Base-by-base conservation (phyloP, 2,329 filamentous ascomycete genomes). In the Cladobotryum protrusum region DNA sequence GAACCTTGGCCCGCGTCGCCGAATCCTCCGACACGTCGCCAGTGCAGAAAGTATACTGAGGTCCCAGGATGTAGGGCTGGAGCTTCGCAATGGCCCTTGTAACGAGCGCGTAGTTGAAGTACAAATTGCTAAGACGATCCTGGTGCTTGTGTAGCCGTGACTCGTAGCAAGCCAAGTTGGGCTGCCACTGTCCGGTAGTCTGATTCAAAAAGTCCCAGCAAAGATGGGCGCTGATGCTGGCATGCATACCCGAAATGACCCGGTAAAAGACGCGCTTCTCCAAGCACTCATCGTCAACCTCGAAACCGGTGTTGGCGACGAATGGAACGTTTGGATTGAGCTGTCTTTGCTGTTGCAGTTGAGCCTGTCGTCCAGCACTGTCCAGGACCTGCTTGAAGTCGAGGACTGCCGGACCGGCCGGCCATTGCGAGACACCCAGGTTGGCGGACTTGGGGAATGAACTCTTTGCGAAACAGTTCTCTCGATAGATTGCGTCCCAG, bases 231-330 rank as follows among this genome's bases (percentile, higher is more conserved):
- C 89, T 96, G 67, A 99, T 99, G 56, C 91, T 96, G 14, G 93
- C 89, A 68, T 99, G 93, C 93, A 99, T 96, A 40, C 93, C 93
- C 46, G 90, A 96, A 54, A 99, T 83, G 55, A 99, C 83, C 6
- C 91, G 82, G 71, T 97, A 93, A 67, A 99, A 99, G 35, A 97
- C 93, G n/a, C 93, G 86, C 77, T 99, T 97, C 74, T 99, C 93
- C 19, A 99, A 73, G 62, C 93, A 99, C 63, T 96, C 88, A 59
- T 96, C 91, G 58, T 96, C 90, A 43, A 84, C 77, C 57, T 93
- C 87, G 45, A 92, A 74, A 0, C 81, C 79, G 7, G 81, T 81
- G 59, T 79, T 78, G 45, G 82, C 76, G 43, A 83, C 77, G 44
- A 83, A 81, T 1, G 78, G 76, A 3, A 76, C 76, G 52, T 81